Evolutionary conservation across 2,329 filamentous ascomycete species (phyloP).

Genomic region (Alternaria triticimaculans): DNA sequence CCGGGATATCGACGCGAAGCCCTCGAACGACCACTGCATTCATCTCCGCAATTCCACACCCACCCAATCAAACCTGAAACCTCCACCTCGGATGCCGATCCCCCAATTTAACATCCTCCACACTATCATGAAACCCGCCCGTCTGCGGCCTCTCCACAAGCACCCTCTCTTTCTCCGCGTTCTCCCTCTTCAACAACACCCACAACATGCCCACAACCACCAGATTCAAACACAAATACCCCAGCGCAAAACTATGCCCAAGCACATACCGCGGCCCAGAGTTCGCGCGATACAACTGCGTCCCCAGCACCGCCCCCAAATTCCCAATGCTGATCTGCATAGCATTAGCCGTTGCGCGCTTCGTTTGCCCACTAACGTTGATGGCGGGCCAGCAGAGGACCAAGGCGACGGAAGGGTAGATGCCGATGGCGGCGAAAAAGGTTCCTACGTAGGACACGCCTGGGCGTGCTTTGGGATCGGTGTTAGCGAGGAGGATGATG

Average conservation of each 20-base stretch:
- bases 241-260: slow-evolving; percentile 46
- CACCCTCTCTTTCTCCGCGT: slow-evolving; percentile 36
- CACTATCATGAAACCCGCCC: slow-evolving; percentile 37
- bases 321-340: slow-evolving; percentile 61
- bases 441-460: slow-evolving; percentile 48
- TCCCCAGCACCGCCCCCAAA: slow-evolving; percentile 49
- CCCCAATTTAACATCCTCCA: slow-evolving; percentile 39
- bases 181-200: slow-evolving; percentile 42
- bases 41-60: no score
- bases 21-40: no score
- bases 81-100: slow-evolving; percentile 48
- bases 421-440: slow-evolving; percentile 49
- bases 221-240: slow-evolving; percentile 42
- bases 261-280: slow-evolving; percentile 45
- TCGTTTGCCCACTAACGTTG: slow-evolving; percentile 62
- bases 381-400: slow-evolving; percentile 60
- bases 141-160: slow-evolving; percentile 35
- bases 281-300: slow-evolving; percentile 46
- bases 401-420: slow-evolving; percentile 49
- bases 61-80: slow-evolving; percentile 41
- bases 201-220: slow-evolving; percentile 40
- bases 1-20: no score
- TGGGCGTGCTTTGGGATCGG: slow-evolving; percentile 37
- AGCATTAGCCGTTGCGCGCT: slow-evolving; percentile 58
- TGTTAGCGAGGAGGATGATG: slow-evolving; percentile 48